Conservation (phyloP, 2,329 filamentous ascomycete species). For the Aureobasidium pullulans region DNA sequence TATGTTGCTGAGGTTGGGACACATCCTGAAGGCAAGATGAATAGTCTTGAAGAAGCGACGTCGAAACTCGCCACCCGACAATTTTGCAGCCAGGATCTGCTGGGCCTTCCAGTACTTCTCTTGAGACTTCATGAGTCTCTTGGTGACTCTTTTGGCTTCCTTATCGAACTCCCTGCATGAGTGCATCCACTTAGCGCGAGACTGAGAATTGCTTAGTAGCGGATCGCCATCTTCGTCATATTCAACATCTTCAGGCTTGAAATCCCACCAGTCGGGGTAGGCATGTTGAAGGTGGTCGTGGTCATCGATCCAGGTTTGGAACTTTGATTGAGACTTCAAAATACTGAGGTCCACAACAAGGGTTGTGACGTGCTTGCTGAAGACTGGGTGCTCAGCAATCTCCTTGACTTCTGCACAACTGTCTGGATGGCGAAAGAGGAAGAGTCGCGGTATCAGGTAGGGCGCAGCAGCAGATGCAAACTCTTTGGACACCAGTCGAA, state of each 20-base stretch:
- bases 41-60: background rate
- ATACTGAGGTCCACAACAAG: background rate
- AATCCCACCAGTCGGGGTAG: background rate
- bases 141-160: background rate
- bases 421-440: background rate
- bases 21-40: background rate
- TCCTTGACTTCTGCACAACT: background rate
- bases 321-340: background rate
- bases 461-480: background rate
- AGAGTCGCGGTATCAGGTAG: constrained; percentile 1
- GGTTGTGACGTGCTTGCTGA: constrained; percentile 6
- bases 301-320: background rate
- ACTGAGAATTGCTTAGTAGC: background rate
- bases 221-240: background rate
- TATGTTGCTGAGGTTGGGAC: background rate
- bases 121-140: background rate
- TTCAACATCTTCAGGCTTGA: background rate
- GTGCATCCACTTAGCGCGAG: background rate
- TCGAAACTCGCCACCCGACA: background rate
- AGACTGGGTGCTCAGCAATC: background rate
- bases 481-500: background rate
- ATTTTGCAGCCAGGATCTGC: background rate
- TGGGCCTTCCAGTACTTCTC: background rate
- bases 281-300: background rate
- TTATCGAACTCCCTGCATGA: background rate